Percentiles rank a stretch among this genome's conserved stretches.
These are phyloP conservation scores for Saccharomycopsis sp. DNA, from an alignment of 805 yeast species.

Conservation along the genomic window DNA sequence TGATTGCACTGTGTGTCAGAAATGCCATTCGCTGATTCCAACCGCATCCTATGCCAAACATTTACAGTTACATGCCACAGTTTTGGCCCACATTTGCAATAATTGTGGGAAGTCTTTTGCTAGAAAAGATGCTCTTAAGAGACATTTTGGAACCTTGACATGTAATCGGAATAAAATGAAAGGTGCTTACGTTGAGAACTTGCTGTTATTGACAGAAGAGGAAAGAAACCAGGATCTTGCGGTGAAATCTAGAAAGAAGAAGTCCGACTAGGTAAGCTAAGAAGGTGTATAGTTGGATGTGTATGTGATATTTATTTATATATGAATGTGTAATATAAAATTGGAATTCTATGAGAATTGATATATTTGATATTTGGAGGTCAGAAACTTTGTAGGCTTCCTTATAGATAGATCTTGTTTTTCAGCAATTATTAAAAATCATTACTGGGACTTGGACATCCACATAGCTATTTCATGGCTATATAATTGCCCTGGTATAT, in stretches of 20 bases:
- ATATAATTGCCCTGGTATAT: too few relatives aligned
- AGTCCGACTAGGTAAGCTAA: not conserved
- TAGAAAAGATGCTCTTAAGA: constrained; percentile 70
- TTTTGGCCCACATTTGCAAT: constrained; percentile 70
- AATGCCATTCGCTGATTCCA: not conserved
- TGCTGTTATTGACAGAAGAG: constrained; percentile 17
- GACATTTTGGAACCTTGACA: constrained; percentile 69
- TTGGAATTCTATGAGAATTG: not conserved
- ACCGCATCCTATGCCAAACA: constrained; percentile 30
- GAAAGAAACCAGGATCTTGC: constrained; percentile 13
- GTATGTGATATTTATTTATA: not conserved
- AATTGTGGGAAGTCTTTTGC: constrained; percentile 80
- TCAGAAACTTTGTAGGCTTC: too few relatives aligned
- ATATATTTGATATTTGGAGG: too few relatives aligned
- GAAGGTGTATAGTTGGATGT: not conserved
- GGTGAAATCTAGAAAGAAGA: constrained; percentile 7
- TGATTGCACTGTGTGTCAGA: not conserved
- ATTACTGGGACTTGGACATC: too few relatives aligned
- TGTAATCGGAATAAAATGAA: constrained; percentile 67
- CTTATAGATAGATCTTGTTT: not conserved
- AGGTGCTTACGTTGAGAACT: constrained; percentile 18
- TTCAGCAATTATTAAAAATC: too few relatives aligned
- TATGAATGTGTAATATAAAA: not conserved
- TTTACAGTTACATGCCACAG: constrained; percentile 64
- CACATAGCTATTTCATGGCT: too few relatives aligned